Base-by-base conservation (phyloP, 441 rosid genomes). In the Corymbia calophylla region DNA sequence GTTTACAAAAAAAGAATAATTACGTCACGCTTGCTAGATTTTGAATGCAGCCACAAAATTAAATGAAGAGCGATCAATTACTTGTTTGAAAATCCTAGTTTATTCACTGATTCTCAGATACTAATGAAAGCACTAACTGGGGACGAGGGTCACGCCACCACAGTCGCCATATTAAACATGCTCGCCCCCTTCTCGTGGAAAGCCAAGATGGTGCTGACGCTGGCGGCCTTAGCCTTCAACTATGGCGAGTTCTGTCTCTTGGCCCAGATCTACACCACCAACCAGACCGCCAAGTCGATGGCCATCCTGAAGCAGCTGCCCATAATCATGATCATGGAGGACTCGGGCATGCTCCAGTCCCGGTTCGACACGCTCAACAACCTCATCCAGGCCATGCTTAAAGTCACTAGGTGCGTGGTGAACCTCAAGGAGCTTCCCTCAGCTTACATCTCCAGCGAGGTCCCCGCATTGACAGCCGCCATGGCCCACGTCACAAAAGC, bases 241-340 rank as follows among this genome's bases (percentile, higher is more conserved):
- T 62, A 62, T 39, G 99, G 99, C 89, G 98, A 98, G 91, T 97
- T 98, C 92, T 97, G 98, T 97, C 97, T 98, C 48, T 97, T 97
- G 31, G 96, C 96, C 32, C 98, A 97, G 90, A 93, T 95, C 91
- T 95, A 93, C 94, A 91, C 98, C n/a, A 87, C 97, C 55, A 97
- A 96, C 92, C 97, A 91, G 77, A 97, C 97, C 15, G 98, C 98
- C 55, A 96, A 95, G 89, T 94, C 99, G 86, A 95, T 96, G 94
- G 98, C 98, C 51, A 93, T 97, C n/a, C n/a, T n/a, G n/a, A n/a
- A n/a, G n/a, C n/a, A n/a, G n/a, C n/a, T n/a, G n/a, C n/a, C n/a
- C n/a, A n/a, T n/a, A n/a, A n/a, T n/a, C n/a, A n/a, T n/a, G n/a
- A n/a, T n/a, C n/a, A n/a, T n/a, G n/a, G n/a, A n/a, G n/a, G n/a